Conservation (phyloP, 768 basidiomycete genomes). For the Rhodotorula taiwanensis region DNA sequence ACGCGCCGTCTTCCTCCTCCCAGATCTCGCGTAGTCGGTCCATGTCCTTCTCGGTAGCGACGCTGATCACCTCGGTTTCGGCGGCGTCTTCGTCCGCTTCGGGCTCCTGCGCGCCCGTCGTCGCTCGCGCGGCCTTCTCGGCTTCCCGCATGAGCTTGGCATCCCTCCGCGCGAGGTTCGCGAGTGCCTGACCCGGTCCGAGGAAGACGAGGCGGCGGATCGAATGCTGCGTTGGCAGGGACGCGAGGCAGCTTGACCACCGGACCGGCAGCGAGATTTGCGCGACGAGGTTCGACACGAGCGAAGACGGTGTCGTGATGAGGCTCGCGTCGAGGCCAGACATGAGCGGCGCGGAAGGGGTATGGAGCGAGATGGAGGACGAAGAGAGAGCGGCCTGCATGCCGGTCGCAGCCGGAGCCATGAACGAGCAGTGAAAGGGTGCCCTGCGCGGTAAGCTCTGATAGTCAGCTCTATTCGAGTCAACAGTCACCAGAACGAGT, state of each 20-base stretch:
- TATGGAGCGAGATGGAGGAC: conserved; percentile 21
- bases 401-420: conserved; percentile 37
- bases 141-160: conserved; percentile 7
- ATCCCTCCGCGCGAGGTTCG: conserved; percentile 38
- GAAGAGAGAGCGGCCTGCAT: conserved; percentile 36
- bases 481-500: not conserved
- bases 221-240: conserved; percentile 21
- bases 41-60: conserved; percentile 35
- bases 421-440: conserved; percentile 41
- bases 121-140: not conserved
- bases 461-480: not conserved
- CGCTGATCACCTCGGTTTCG: conserved; percentile 30
- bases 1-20: conserved; percentile 20
- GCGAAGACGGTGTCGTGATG: conserved; percentile 35
- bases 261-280: conserved; percentile 40
- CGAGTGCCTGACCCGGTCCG: conserved; percentile 40
- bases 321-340: conserved; percentile 38
- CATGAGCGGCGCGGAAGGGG: conserved; percentile 36
- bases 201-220: conserved; percentile 36
- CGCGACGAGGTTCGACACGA: conserved; percentile 37
- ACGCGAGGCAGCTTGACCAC: conserved; percentile 36
- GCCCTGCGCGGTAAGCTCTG: conserved; percentile 19
- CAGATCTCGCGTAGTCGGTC: conserved; percentile 10
- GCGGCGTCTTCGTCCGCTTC: not conserved
- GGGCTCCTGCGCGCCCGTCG: not conserved